Base-by-base conservation (phyloP, 179 eudicot species). In the Silene noctiflora region DNA sequence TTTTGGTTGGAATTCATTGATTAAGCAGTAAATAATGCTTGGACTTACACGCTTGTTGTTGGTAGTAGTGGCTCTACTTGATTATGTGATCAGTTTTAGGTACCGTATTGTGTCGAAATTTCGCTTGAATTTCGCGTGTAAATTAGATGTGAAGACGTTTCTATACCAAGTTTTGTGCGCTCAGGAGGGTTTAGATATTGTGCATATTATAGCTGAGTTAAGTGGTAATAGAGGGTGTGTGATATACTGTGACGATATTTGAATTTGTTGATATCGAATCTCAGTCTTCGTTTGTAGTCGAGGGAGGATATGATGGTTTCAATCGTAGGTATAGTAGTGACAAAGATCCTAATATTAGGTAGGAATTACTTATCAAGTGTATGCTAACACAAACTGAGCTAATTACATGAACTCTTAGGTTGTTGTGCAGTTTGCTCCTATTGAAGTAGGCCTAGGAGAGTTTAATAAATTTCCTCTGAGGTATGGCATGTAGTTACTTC, bases 381-480 rank as follows among this genome's bases (percentile, higher is more conserved):
- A 39, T 6, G 10, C 1, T 64, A 27, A 64, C 39, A 13, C 16
- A 2, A 29, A 16, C 6, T 64, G 9, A 64, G 0, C 4, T 29
- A 27, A 16, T 64, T 9, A 9, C 68, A 64, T 64, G 42, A 29
- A 13, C 4, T 2, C 7, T 65, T 65, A 31, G 69, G 14, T 60
- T 63, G 19, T 11, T 71, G 21, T 71, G 39, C 20, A 7, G 10
- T 12, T 68, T 77, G 39, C 48, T 73, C 53, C 42, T 48, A 73
- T 7, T 39, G 46, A 39, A 39, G 46, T 39, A 39, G 46, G 46
- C 46, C 46, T 39, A 39, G 11, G 46, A 39, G 7, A 33, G 39
- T 33, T 6, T 33, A 33, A 33, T 33, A 33, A 33, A 4, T 33
- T 33, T 33, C 39, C 39, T 4, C n/a, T 66, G 19, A 46, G 19